Conservation (phyloP, 228 moss, liverwort and hornwort species). For the Sphagnum magellanicum region DNA sequence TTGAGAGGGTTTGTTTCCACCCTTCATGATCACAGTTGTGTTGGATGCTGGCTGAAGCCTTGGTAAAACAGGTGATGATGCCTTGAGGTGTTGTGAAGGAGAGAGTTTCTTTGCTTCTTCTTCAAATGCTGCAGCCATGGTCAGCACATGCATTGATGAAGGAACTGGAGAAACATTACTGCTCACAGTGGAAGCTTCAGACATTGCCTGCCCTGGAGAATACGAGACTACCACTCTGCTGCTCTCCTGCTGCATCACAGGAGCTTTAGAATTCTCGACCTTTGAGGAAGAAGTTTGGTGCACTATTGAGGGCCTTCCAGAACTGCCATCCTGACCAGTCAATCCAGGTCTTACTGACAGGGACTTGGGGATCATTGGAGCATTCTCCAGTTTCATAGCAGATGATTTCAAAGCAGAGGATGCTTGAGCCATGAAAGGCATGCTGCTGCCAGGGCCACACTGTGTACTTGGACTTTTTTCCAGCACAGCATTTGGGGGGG, state of each 20-base stretch:
- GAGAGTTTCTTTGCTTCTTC: background rate
- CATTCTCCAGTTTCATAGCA: no score
- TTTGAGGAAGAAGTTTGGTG: background rate
- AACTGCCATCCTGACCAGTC: slow-evolving; percentile 9
- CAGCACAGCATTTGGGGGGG: no score
- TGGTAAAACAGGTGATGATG: no score
- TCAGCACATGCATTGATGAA: background rate
- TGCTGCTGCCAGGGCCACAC: no score
- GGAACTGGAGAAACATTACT: background rate
- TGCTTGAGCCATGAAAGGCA: no score
- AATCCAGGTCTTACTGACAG: slow-evolving; percentile 12
- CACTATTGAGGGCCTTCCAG: background rate
- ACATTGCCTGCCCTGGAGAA: no score
- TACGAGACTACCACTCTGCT: background rate
- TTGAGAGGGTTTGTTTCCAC: slow-evolving; percentile 6
- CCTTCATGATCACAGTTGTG: background rate
- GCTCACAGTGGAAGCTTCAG: no score
- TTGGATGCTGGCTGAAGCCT: no score
- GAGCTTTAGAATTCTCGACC: background rate
- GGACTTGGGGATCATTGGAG: background rate
- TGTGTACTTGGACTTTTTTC: no score
- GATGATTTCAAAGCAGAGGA: no score
- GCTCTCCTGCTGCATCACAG: background rate
- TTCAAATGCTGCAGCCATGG: background rate
- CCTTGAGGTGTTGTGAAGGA: background rate